phyloP scores from a whole-genome alignment of 2,329 filamentous ascomycete genomes.

The Aspergillus quadrilineatus region DNA sequence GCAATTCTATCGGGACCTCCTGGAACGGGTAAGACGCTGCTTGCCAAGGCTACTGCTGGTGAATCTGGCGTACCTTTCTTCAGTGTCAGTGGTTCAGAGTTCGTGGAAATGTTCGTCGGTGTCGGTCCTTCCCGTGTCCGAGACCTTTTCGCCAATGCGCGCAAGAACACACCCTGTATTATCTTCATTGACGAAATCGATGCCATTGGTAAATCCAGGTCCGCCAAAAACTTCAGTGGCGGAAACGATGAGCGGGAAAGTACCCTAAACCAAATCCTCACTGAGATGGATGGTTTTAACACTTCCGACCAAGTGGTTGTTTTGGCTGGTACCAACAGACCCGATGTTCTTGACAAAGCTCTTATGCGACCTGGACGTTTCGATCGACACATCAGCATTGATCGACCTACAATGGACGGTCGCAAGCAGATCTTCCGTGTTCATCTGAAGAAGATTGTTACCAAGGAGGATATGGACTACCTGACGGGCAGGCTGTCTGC shows the following conservation, averaged over 20 bases:
- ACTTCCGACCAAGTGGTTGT: conserved; percentile 95
- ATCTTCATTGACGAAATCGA: conserved; percentile 99
- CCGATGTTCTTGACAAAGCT: conserved; percentile 91
- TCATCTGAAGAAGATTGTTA: conserved; percentile 91
- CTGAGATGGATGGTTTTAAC: conserved; percentile 99
- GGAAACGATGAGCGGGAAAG: conserved; percentile 97
- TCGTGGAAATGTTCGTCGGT: conserved; percentile 99
- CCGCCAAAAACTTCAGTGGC: conserved; percentile 78
- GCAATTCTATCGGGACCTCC: conserved; percentile 96
- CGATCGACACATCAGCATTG: conserved; percentile 93
- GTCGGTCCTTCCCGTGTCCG: conserved; percentile 93
- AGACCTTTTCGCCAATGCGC: conserved; percentile 88
- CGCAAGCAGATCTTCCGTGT: conserved; percentile 95
- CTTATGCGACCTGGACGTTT: conserved; percentile 96
- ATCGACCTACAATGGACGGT: conserved; percentile 93
- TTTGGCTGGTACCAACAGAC: conserved; percentile 91
- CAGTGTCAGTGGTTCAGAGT: conserved; percentile 97
- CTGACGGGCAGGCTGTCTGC: conserved; percentile 86
- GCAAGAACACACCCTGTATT: conserved; percentile 96
- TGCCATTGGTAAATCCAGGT: conserved; percentile 87
- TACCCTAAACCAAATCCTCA: conserved; percentile 96
- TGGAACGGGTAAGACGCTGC: conserved; percentile 94
- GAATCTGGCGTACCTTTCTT: conserved; percentile 98
- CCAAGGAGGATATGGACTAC: conserved; percentile 82
- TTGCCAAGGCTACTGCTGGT: conserved; percentile 95